These are phyloP conservation scores for Talaromyces islandicus DNA, from an alignment of 2,329 filamentous ascomycete genomes.

Conservation along the genomic window DNA sequence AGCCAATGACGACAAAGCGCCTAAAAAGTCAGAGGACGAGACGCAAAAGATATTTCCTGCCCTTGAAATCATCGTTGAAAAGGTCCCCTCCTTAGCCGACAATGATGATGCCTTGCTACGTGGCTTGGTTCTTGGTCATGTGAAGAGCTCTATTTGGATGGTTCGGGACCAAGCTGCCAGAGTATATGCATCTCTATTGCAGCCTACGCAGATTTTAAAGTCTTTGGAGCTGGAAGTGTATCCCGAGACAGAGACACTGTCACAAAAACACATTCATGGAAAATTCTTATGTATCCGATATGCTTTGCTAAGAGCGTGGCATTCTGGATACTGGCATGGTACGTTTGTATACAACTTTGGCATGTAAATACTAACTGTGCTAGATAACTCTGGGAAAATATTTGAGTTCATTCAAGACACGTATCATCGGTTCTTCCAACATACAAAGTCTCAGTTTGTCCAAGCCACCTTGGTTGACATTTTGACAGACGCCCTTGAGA, in stretches of 20 bases:
- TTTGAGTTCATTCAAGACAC: constrained; percentile 19
- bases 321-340: constrained; percentile 31
- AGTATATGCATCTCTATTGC: constrained; percentile 35
- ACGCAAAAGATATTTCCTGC: constrained; percentile 42
- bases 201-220: constrained; percentile 24
- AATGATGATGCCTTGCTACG: constrained; percentile 27
- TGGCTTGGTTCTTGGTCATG: constrained; percentile 27
- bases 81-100: constrained; percentile 30
- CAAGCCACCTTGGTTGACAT: constrained; percentile 31
- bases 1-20: constrained; percentile 13
- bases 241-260: constrained; percentile 11
- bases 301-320: constrained; percentile 29
- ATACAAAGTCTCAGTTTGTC: constrained; percentile 28
- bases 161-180: constrained; percentile 42
- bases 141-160: constrained; percentile 40
- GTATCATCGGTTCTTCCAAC: constrained; percentile 21
- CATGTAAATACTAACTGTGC: constrained; percentile 3
- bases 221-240: constrained; percentile 22
- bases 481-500: constrained; percentile 30
- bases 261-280: constrained; percentile 38
- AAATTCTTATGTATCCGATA: constrained; percentile 33
- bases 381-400: constrained; percentile 25
- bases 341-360: too few relatives aligned
- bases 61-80: constrained; percentile 40
- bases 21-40: constrained; percentile 24